Conservation (phyloP, 352 stramenopile species). For the Peronospora belbahrii region DNA sequence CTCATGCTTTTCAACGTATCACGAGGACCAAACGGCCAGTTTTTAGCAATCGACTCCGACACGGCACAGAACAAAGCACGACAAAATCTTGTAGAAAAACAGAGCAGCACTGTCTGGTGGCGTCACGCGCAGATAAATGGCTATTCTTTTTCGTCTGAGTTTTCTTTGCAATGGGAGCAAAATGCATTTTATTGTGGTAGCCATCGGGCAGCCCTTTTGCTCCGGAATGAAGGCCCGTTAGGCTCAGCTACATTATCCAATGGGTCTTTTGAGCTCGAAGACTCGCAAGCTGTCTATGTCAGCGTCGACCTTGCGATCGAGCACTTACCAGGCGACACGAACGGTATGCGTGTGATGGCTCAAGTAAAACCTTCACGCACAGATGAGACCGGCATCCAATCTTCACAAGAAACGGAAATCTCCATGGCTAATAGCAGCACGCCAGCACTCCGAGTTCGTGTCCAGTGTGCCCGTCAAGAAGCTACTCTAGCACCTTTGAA, state of each 20-base stretch:
- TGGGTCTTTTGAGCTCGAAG: constrained; percentile 31
- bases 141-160: constrained; percentile 33
- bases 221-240: constrained; percentile 31
- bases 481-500: constrained; percentile 17
- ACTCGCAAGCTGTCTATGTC: constrained; percentile 20
- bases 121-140: constrained; percentile 35
- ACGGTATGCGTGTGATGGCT: constrained; percentile 27
- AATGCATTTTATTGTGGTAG: constrained; percentile 12
- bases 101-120: constrained; percentile 42
- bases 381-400: constrained; percentile 24
- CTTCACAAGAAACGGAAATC: constrained; percentile 25
- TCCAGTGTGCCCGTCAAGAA: constrained; percentile 46
- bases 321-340: constrained; percentile 13
- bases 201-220: constrained; percentile 25
- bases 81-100: constrained; percentile 3
- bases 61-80: background rate
- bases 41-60: constrained; percentile 13
- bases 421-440: constrained; percentile 7
- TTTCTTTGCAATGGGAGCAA: constrained; percentile 29
- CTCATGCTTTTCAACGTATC: constrained; percentile 21
- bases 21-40: constrained; percentile 24
- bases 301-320: constrained; percentile 26
- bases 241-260: constrained; percentile 21
- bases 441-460: constrained; percentile 25
- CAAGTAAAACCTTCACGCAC: constrained; percentile 26